Evolutionary conservation across 2,329 filamentous ascomycete species (phyloP).

Genomic region (Aspergillus uvarum): DNA sequence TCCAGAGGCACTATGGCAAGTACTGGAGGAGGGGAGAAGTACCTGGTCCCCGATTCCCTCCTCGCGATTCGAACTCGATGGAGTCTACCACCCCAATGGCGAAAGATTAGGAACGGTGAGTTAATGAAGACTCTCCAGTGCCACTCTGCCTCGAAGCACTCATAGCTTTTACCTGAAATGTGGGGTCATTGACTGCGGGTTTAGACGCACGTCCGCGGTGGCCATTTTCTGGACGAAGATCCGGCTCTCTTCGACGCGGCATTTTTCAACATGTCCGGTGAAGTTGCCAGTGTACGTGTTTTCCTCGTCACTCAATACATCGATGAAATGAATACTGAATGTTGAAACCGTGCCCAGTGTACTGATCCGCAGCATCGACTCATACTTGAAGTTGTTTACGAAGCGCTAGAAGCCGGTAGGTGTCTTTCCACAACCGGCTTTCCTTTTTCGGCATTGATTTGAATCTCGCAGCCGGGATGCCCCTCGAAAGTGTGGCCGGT

Average conservation of each 20-base stretch:
- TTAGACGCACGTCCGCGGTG: conserved; percentile 10
- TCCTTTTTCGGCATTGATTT: too few relatives aligned
- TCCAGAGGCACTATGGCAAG: conserved; percentile 10
- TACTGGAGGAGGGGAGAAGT: neutral
- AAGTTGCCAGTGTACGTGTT: conserved; percentile 12
- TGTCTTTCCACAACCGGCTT: too few relatives aligned
- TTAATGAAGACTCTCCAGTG: neutral
- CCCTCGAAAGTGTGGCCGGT: conserved; percentile 21
- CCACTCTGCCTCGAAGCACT: neutral
- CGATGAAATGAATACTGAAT: too few relatives aligned
- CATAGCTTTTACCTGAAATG: neutral
- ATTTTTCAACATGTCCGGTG: conserved; percentile 27
- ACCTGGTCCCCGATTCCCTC: conserved; percentile 1
- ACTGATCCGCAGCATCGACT: conserved; percentile 23
- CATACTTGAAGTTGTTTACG: conserved; percentile 23
- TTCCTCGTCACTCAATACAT: neutral
- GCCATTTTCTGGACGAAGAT: conserved; percentile 26
- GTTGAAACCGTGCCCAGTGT: neutral
- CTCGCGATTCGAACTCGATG: conserved; percentile 1
- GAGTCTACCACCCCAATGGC: conserved; percentile 6
- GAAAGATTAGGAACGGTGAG: conserved; percentile 1
- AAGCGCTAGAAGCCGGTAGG: conserved; percentile 23
- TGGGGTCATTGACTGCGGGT: too few relatives aligned
- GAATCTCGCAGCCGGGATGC: conserved; percentile 20
- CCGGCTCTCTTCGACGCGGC: conserved; percentile 27